Evolutionary conservation across 1,284 basidiomycete species (phyloP), one percentile per base, ranked within the genome.

Genomic region (Puccinia polysora): DNA sequence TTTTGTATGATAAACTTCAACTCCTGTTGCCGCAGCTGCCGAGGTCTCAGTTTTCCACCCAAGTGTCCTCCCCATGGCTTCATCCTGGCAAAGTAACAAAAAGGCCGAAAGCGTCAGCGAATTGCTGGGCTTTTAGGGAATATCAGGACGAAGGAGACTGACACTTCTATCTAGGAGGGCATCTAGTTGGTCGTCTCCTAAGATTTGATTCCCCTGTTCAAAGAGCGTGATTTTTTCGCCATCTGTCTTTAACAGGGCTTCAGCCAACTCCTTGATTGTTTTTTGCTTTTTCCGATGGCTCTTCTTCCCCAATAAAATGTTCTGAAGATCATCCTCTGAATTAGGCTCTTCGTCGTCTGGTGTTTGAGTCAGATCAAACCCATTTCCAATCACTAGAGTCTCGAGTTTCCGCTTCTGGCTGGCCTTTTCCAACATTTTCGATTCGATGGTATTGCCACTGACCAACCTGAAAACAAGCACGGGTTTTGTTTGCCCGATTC

Each of bases 381-480:
- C 91, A 82, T 94, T 90, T 25, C 91, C 90, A 76, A 97, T 97
- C 77, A 97, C 92, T 30, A 97, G 83, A 2, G 91, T 90, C 81
- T 97, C 94, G 1, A 97, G 85, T 79, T 91, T 88, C 28, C 90
- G 86, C 81, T 86, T 97, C 81, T 91, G 89, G 8, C 86, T 86
- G 0, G 94, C 94, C 36, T 88, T 86, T 78, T 92, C 86, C 83
- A 97, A 87, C 77, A 97, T 93, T 79, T 87, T 89, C 53, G 89
- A 89, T 82, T 97, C 94, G 75, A 97, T 85, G 0, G 93, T 96
- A 75, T 76, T 89, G 1, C 87, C 87, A 38, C 86, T 89, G 38
- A 96, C 87, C 0, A 97, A 84, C 43, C 93, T 85, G 83, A 92
- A 96, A 70, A 96, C 76, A n/a, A 80, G 74, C 8, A 77, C 76